A percentile compares a stretch with the other conserved stretches of the same genome.
These are phyloP conservation scores for Tolypocladium ophioglossoides DNA, from an alignment of 2,329 filamentous ascomycete genomes.

Conservation along the genomic window DNA sequence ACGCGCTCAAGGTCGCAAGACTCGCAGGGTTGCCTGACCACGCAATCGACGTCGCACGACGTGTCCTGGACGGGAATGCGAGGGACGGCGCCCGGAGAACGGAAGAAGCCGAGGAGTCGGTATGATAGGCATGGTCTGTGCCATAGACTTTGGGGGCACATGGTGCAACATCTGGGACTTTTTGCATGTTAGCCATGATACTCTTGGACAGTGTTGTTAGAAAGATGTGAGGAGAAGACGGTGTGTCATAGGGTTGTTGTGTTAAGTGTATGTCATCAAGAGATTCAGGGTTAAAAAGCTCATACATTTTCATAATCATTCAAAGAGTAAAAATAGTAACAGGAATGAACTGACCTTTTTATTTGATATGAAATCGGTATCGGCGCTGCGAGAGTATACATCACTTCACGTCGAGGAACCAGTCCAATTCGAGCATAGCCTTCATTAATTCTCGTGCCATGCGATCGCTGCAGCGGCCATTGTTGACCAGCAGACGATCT, in stretches of 20 bases:
- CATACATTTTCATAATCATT: conserved; percentile 47
- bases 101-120: conserved; percentile 1
- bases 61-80: conserved; percentile 33
- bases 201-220: conserved; percentile 14
- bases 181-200: conserved; percentile 27
- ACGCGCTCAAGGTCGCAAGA: conserved; percentile 89
- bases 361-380: background rate
- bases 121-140: background rate
- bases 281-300: conserved; percentile 61
- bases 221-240: conserved; percentile 7
- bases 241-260: conserved; percentile 49
- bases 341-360: conserved; percentile 33
- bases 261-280: conserved; percentile 41
- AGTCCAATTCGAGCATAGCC: conserved; percentile 9
- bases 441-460: conserved; percentile 19
- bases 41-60: conserved; percentile 57
- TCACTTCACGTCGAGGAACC: background rate
- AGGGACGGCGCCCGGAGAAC: conserved; percentile 5
- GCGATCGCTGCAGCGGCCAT: conserved; percentile 21
- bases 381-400: background rate
- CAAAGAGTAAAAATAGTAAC: conserved; percentile 16
- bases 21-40: conserved; percentile 71
- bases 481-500: conserved; percentile 37
- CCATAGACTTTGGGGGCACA: background rate
- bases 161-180: conserved; percentile 3